Base-by-base conservation (phyloP, 192 early-diverging fungal genomes). In the Coemansia sp. region DNA sequence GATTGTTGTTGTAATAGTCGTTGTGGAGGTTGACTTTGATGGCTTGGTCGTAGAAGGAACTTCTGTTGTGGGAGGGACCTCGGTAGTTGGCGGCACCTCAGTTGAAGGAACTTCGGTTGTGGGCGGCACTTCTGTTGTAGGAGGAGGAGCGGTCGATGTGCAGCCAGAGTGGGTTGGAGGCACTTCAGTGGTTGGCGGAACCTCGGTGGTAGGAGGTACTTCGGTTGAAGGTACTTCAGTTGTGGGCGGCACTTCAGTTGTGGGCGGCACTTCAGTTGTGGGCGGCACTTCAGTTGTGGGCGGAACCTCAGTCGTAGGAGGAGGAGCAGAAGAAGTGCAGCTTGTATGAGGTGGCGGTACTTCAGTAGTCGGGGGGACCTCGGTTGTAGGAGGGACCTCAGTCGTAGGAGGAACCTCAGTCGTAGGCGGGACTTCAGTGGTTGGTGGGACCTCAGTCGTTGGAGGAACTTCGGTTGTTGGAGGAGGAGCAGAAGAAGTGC, bases 1-100 rank as follows among this genome's bases (percentile, higher is more conserved):
- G n/a, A 79, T 48, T 4, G 77, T 79, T 19, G 72, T 79, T 8
- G 72, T 73, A 21, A 74, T 61, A 15, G 77, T 79, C 3, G 69
- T 79, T 39, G 77, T 74, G 47, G 72, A 73, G 23, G 72, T 74
- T 40, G 74, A 56, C 9, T 44, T 53, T 26, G 50, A 42, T 26
- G 59, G 39, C 42, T 56, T 42, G 43, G 61, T 45, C 13, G 61
- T 52, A n/a, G 67, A 52, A 44, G 60, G 60, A 62, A 53, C 52
- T 23, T 38, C 47, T 40, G 56, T 16, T 6, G 45, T 52, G 37
- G 52, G 52, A 32, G 52, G 52, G 21, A 26, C 52, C 13, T 26
- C 52, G 12, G 52, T 26, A 4, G 52, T 54, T 16, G 49, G 18
- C 39, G 57, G 57, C 4, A 41, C 57, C 32, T 56, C 64, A 49